Base-by-base conservation (phyloP, 116 monocot genomes). In the Papilionanthe hybrid region DNA sequence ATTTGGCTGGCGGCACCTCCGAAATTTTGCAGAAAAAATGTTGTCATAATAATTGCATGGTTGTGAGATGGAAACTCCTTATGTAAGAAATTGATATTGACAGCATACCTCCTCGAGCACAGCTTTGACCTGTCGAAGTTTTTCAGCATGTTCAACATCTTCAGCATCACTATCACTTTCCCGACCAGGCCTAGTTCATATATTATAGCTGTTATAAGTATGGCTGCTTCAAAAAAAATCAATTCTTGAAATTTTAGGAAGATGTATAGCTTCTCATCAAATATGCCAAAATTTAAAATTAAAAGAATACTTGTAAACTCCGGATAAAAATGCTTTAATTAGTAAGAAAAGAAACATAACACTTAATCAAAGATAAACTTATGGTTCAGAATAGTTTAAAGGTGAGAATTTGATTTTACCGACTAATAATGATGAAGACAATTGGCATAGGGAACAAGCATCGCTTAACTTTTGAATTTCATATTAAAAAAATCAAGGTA, bases 101-200 rank as follows among this genome's bases (percentile, higher is more conserved):
- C 58, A 78, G 72, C 55, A 68, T 90, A 99, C 99, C 99, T 99
- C 99, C 78, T 99, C 99, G 78, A 99, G 99, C 27, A 99, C 99
- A 44, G 95, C 92, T 89, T 99, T 99, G 67, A 99, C 99, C 84
- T 99, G 99, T 32, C 91, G 93, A 84, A 99, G 99, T 72, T 95
- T 99, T 82, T 99, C 99, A 84, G 95, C 89, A 89, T 99, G 99
- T 72, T 95, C 99, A 83, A 86, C 41, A 29, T 90, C 96, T 79
- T 99, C 99, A 87, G 95, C 88, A 85, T 99, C 99, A 85, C 95
- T 99, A 77, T 99, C 99, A 82, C 99, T 99, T 89, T 93, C 99
- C 66, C 86, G 86, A 45, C 90, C 99, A 86, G 85, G 80, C 83
- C 99, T 99, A 78, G 47, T 73, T 73, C n/a, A 73, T 42, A 43